These are phyloP conservation scores for Pythium aquatile DNA, from an alignment of 352 stramenopile species.

Conservation along the genomic window DNA sequence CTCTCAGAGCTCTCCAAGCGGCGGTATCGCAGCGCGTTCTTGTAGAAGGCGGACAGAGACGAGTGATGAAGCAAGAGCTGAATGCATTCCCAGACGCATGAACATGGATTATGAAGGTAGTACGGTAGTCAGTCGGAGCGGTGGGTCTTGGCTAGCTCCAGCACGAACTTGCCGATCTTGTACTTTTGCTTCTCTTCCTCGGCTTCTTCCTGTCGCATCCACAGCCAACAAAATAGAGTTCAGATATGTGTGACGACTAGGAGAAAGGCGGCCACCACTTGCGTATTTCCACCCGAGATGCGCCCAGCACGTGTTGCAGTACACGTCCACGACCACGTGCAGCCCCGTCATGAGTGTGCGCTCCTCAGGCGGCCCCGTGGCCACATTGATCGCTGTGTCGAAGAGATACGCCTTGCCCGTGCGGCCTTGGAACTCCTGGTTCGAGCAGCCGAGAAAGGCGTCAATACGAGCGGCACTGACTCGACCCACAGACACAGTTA, in stretches of 20 bases:
- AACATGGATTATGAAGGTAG: neutral
- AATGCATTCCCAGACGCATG: neutral
- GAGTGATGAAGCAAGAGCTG: neutral
- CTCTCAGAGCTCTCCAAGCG: slow-evolving; percentile 41
- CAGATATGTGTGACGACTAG: neutral
- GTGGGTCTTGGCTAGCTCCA: slow-evolving; percentile 92
- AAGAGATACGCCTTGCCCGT: slow-evolving; percentile 93
- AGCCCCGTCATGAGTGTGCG: slow-evolving; percentile 93
- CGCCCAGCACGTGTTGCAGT: slow-evolving; percentile 90
- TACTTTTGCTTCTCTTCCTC: slow-evolving; percentile 94
- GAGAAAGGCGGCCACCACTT: slow-evolving; percentile 13
- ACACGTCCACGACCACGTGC: slow-evolving; percentile 93
- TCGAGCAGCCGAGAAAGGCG: neutral
- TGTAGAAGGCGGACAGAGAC: slow-evolving; percentile 23
- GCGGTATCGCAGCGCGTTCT: slow-evolving; percentile 54
- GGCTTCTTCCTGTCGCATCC: slow-evolving; percentile 67
- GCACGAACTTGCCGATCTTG: slow-evolving; percentile 97
- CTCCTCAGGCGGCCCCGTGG: slow-evolving; percentile 84
- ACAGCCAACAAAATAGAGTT: neutral
- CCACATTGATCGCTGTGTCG: slow-evolving; percentile 92
- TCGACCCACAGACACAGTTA: neutral
- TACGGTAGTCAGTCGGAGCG: slow-evolving; percentile 25
- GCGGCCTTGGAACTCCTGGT: slow-evolving; percentile 74
- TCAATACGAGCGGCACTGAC: neutral
- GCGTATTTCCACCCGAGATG: slow-evolving; percentile 95